Conservation (phyloP, 1,284 basidiomycete genomes). For the Neotropicomus parvogracilis region DNA sequence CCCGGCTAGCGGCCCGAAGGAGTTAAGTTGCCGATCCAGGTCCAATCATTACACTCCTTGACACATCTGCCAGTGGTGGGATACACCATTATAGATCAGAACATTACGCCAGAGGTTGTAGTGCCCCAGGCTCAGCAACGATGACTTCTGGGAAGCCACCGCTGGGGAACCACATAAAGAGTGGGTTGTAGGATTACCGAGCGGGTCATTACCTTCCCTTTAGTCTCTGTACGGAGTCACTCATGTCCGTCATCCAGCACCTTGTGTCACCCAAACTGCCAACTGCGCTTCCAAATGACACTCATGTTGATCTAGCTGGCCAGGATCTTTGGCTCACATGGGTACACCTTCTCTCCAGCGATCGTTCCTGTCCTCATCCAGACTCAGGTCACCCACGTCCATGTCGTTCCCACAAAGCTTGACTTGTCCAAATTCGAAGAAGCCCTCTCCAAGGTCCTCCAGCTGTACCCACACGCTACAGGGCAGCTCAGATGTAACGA, state of each 20-base stretch:
- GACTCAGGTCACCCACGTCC: slow-evolving; percentile 10
- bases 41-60: no score
- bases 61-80: no score
- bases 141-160: no score
- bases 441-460: slow-evolving; percentile 11
- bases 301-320: slow-evolving; percentile 4
- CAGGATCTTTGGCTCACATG: slow-evolving; percentile 1
- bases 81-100: no score
- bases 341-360: background rate
- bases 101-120: no score
- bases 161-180: no score
- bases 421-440: slow-evolving; percentile 10
- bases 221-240: background rate
- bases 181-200: no score
- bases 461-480: slow-evolving; percentile 26
- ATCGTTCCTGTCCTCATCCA: background rate
- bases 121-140: no score
- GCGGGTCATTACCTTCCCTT: no score
- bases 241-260: background rate
- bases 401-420: slow-evolving; percentile 22
- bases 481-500: slow-evolving; percentile 19
- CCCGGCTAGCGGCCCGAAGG: no score
- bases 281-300: background rate
- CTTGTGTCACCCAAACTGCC: slow-evolving; percentile 5
- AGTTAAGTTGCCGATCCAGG: no score